Evolutionary conservation across 208 protist genomes (phyloP).

Genomic region (Kentomonas sorsogonicus): DNA sequence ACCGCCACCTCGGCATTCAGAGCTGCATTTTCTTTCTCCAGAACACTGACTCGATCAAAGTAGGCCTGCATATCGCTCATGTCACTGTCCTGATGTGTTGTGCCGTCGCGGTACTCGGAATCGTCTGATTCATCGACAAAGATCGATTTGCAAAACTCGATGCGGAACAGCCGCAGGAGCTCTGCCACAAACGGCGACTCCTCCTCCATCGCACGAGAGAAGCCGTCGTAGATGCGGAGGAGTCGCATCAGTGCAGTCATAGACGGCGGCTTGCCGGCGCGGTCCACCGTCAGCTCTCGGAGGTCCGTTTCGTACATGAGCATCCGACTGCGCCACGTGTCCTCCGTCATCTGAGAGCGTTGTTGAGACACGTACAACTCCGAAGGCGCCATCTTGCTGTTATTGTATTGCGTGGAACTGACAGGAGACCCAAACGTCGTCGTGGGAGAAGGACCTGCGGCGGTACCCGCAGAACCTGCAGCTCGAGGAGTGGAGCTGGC

Average conservation of each 20-base stretch:
- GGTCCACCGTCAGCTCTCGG: slow-evolving; percentile 58
- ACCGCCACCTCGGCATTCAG: slow-evolving; percentile 45
- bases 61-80: slow-evolving; percentile 26
- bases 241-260: slow-evolving; percentile 33
- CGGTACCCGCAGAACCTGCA: no score
- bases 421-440: no score
- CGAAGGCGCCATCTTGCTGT: no score
- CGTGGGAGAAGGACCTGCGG: no score
- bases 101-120: not conserved
- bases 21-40: slow-evolving; percentile 65
- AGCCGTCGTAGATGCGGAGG: slow-evolving; percentile 59
- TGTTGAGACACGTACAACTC: no score
- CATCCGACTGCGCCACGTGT: slow-evolving; percentile 67
- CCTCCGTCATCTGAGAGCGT: slow-evolving; percentile 15
- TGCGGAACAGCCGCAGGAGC: slow-evolving; percentile 72
- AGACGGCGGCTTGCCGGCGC: slow-evolving; percentile 40
- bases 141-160: slow-evolving; percentile 80
- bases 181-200: slow-evolving; percentile 47
- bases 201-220: slow-evolving; percentile 31
- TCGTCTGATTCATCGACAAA: slow-evolving; percentile 20
- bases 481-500: no score
- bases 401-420: no score
- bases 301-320: slow-evolving; percentile 73
- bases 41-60: slow-evolving; percentile 67
- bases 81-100: no score